A percentile compares a stretch with the other conserved stretches of the same genome.
Conservation (phyloP, 2,329 filamentous ascomycete genomes). For the Penicillium capsulatum region DNA sequence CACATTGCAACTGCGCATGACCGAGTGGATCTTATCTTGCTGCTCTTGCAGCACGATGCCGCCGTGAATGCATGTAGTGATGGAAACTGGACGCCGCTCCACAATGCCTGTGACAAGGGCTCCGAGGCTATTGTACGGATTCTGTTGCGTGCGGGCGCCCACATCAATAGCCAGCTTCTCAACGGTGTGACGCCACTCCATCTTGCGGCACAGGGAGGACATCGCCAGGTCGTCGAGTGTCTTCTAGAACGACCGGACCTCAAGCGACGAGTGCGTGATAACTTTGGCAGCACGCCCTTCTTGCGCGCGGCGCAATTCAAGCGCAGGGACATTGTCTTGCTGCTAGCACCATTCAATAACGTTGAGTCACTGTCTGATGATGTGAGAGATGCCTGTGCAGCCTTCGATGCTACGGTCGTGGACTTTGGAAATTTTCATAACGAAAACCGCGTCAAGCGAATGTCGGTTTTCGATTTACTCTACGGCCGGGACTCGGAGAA, state of each 20-base stretch:
- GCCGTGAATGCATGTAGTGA: constrained; percentile 47
- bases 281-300: constrained; percentile 41
- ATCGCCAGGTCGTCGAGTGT: constrained; percentile 35
- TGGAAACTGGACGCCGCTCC: constrained; percentile 52
- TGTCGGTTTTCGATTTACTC: constrained; percentile 50
- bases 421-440: constrained; percentile 49
- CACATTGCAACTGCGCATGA: constrained; percentile 49
- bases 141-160: constrained; percentile 38
- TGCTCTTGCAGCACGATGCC: constrained; percentile 45
- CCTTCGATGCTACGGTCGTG: constrained; percentile 52
- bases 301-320: constrained; percentile 40
- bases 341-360: constrained; percentile 38
- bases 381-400: constrained; percentile 45
- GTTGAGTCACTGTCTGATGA: constrained; percentile 34
- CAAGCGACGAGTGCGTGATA: constrained; percentile 34
- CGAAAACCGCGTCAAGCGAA: constrained; percentile 45
- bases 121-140: constrained; percentile 43
- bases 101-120: constrained; percentile 52
- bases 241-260: constrained; percentile 32
- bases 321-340: constrained; percentile 34
- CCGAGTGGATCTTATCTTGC: constrained; percentile 33
- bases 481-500: constrained; percentile 49
- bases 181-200: constrained; percentile 41
- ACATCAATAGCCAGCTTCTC: constrained; percentile 37
- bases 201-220: constrained; percentile 39